Conservation (phyloP, 305 asterid genomes). For the Solanum hybrid region DNA sequence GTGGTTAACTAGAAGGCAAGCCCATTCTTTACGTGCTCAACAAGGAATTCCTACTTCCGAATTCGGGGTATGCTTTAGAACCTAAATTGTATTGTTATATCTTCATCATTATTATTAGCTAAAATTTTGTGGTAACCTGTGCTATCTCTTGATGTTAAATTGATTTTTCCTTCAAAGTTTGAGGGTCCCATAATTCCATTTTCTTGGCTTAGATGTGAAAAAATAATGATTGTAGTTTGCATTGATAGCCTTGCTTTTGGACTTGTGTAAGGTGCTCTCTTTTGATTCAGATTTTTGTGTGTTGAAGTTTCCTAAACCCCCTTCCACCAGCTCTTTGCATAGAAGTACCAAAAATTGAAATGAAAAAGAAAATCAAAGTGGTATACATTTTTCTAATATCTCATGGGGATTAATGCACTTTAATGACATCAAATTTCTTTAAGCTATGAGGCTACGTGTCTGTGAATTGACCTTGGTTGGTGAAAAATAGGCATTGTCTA, state of each 20-base stretch:
- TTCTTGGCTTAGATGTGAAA: neutral
- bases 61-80: slow-evolving; percentile 60
- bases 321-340: neutral
- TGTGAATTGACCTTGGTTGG: neutral
- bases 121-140: neutral
- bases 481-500: neutral
- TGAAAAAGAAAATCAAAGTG: neutral
- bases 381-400: slow-evolving; percentile 5
- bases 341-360: neutral
- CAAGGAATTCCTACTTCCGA: slow-evolving; percentile 97
- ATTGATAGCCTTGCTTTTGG: neutral
- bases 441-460: neutral
- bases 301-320: neutral
- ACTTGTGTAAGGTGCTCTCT: neutral
- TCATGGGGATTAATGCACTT: neutral
- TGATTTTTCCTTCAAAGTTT: neutral
- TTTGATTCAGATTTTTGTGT: neutral
- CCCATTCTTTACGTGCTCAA: slow-evolving; percentile 77
- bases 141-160: neutral
- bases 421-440: neutral
- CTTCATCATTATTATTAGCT: neutral
- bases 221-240: neutral
- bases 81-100: neutral
- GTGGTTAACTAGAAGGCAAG: slow-evolving; percentile 89
- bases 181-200: neutral